Evolutionary conservation across 495 filamentous ascomycete genomes (phyloP).

Genomic region (Penicillium coprophilum): DNA sequence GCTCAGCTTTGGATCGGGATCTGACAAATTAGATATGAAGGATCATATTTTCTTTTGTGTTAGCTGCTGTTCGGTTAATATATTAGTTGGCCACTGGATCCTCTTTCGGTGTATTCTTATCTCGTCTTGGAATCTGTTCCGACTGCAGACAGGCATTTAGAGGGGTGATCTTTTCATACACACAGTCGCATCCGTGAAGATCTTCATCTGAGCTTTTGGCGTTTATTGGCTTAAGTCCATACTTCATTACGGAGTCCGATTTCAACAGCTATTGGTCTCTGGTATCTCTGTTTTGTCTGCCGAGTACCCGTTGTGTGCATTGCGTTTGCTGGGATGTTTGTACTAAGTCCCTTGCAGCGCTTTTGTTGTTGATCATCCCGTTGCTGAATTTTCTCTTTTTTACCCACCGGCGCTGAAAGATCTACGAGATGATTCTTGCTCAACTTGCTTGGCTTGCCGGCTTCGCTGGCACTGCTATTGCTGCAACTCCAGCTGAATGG

Average conservation of each 20-base stretch:
- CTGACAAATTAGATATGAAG: neutral
- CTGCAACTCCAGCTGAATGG: constrained; percentile 54
- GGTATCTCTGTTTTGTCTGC: neutral
- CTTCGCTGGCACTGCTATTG: constrained; percentile 29
- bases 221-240: neutral
- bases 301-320: neutral
- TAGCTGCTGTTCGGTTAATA: neutral
- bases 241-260: neutral
- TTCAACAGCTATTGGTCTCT: neutral
- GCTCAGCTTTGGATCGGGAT: neutral
- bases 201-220: neutral
- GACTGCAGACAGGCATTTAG: constrained; percentile 25
- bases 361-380: neutral
- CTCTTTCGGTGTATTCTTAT: neutral
- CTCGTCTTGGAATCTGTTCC: neutral
- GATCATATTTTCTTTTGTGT: neutral
- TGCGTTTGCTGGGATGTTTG: neutral
- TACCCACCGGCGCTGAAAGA: neutral
- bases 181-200: constrained; percentile 2
- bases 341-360: neutral
- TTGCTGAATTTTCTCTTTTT: neutral
- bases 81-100: neutral
- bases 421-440: constrained; percentile 14
- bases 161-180: constrained; percentile 18
- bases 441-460: constrained; percentile 20